Percentiles rank a stretch among this genome's conserved stretches.
These are phyloP conservation scores for Trichoderma sp. DNA, from an alignment of 2,329 filamentous ascomycete species.

Conservation along the genomic window DNA sequence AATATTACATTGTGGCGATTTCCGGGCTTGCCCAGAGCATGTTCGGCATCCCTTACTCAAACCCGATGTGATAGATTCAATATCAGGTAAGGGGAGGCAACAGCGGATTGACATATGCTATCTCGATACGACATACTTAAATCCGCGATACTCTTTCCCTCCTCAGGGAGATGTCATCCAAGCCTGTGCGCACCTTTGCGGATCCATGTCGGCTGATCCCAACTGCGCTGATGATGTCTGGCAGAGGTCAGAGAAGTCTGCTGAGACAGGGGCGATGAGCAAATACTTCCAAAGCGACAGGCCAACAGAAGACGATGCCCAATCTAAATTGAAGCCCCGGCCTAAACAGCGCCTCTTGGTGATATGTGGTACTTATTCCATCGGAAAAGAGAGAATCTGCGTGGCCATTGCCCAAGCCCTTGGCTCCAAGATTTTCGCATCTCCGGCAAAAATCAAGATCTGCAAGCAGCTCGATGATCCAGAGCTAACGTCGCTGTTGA, in stretches of 20 bases:
- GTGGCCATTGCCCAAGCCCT: constrained; percentile 86
- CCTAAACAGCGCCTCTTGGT: constrained; percentile 68
- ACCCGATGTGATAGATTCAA: constrained; percentile 67
- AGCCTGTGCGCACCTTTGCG: constrained; percentile 83
- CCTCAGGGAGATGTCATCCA: constrained; percentile 82
- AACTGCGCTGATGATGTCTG: constrained; percentile 47
- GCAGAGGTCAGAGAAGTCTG: constrained; percentile 42
- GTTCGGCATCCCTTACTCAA: constrained; percentile 76
- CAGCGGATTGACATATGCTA: constrained; percentile 96
- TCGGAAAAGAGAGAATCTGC: constrained; percentile 96
- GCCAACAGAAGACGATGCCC: constrained; percentile 30
- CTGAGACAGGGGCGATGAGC: constrained; percentile 46
- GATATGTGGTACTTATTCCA: constrained; percentile 94
- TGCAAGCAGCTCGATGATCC: constrained; percentile 81
- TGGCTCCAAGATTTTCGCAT: constrained; percentile 83
- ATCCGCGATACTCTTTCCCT: constrained; percentile 92
- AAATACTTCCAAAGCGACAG: constrained; percentile 49
- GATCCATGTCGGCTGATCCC: constrained; percentile 67
- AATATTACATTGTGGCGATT: constrained; percentile 93
- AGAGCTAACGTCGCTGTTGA: constrained; percentile 74
- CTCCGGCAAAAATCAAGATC: constrained; percentile 77
- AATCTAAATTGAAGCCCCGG: constrained; percentile 26
- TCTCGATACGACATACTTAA: constrained; percentile 94
- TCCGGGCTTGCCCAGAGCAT: constrained; percentile 83
- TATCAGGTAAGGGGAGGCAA: constrained; percentile 68